phyloP scores from a whole-genome alignment of 1,284 basidiomycete genomes.

The Trametes versicolor region DNA sequence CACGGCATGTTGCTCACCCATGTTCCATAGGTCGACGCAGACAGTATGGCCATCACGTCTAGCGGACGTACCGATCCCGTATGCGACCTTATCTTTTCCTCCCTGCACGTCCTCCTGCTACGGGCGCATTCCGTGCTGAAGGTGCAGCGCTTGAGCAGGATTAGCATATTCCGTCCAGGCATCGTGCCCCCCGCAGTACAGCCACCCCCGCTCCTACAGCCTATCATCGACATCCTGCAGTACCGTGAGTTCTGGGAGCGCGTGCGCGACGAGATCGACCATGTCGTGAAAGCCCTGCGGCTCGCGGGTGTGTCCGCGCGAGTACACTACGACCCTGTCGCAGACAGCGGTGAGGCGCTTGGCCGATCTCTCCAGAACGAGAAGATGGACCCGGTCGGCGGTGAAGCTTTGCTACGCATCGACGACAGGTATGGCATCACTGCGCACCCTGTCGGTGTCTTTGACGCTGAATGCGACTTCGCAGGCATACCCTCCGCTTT shows the following conservation, averaged over 20 bases:
- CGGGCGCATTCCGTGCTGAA: constrained; percentile 65
- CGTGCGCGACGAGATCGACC: constrained; percentile 64
- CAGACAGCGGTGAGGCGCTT: constrained; percentile 70
- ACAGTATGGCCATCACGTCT: constrained; percentile 22
- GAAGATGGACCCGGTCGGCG: constrained; percentile 56
- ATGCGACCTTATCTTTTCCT: constrained; percentile 76
- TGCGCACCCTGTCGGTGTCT: background rate
- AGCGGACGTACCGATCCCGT: constrained; percentile 45
- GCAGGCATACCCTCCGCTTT: constrained; percentile 75
- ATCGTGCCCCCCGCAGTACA: constrained; percentile 49
- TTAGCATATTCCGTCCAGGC: constrained; percentile 41
- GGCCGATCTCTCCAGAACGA: constrained; percentile 53
- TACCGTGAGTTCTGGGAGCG: constrained; percentile 77
- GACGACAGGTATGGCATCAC: constrained; percentile 57
- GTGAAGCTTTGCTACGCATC: constrained; percentile 74
- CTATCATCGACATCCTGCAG: constrained; percentile 78
- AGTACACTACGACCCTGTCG: constrained; percentile 69
- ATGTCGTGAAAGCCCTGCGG: constrained; percentile 57
- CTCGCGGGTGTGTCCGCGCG: constrained; percentile 64
- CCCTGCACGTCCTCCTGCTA: constrained; percentile 71
- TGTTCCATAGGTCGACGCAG: constrained; percentile 39
- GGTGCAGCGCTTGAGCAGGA: constrained; percentile 55
- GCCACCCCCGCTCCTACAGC: constrained; percentile 57
- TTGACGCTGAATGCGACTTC: constrained; percentile 2
- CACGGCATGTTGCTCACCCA: background rate